phyloP scores from a whole-genome alignment of 768 basidiomycete genomes.

The Paxillus involutus region DNA sequence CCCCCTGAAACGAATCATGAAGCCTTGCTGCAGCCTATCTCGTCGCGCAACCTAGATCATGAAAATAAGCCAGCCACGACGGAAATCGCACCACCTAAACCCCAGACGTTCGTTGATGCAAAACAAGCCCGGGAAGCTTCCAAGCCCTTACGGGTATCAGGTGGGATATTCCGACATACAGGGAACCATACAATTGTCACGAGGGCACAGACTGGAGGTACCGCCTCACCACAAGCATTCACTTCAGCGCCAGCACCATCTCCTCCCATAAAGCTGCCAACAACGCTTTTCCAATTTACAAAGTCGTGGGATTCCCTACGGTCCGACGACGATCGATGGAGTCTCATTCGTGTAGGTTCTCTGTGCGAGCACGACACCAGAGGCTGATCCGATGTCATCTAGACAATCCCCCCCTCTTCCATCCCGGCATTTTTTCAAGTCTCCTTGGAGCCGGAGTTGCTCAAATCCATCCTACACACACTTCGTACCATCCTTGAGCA shows the following conservation, averaged over 20 bases:
- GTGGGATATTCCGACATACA: constrained; percentile 69
- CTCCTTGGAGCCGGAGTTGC: constrained; percentile 65
- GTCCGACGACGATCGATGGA: constrained; percentile 50
- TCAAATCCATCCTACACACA: constrained; percentile 56
- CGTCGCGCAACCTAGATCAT: constrained; percentile 33
- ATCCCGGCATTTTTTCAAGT: constrained; percentile 66
- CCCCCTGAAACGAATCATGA: constrained; percentile 8
- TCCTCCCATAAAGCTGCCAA: constrained; percentile 28
- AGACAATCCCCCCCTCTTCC: constrained; percentile 55
- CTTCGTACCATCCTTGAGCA: constrained; percentile 38
- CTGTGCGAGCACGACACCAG: background rate
- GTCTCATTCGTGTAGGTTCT: constrained; percentile 55
- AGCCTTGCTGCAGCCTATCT: constrained; percentile 38
- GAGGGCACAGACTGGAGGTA: constrained; percentile 23
- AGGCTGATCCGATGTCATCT: background rate
- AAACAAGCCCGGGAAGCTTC: constrained; percentile 53
- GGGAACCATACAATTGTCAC: constrained; percentile 62
- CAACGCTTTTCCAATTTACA: constrained; percentile 62
- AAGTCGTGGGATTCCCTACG: constrained; percentile 52
- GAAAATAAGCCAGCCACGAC: constrained; percentile 13
- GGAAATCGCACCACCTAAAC: constrained; percentile 11
- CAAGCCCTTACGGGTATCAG: constrained; percentile 51
- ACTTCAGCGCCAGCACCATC: background rate
- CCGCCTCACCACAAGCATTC: constrained; percentile 3
- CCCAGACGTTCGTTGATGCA: constrained; percentile 55